Evolutionary conservation across 192 early-diverging fungal genomes (phyloP).

Genomic region (Globomyces pollinis-pini): DNA sequence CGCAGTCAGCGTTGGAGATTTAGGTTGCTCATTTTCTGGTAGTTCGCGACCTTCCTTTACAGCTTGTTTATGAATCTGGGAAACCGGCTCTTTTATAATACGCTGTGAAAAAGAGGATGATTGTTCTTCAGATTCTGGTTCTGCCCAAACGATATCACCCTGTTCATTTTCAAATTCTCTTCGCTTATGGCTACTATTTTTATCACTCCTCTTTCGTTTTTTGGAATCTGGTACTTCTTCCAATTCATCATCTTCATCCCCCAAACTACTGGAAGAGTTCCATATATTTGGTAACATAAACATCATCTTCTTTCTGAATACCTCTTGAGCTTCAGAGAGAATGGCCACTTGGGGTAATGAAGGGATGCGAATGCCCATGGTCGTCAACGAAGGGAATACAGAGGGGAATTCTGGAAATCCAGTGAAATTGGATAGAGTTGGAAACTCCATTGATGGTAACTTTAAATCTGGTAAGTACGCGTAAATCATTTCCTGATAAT

Average conservation of each 20-base stretch:
- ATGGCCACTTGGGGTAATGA: slow-evolving; percentile 10
- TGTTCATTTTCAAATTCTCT: slow-evolving; percentile 1
- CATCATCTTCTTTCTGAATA: background rate
- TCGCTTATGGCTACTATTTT: background rate
- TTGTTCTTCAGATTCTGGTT: background rate
- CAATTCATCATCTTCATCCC: background rate
- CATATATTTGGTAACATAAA: background rate
- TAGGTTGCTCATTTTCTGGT: too few species aligned
- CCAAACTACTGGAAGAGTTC: background rate
- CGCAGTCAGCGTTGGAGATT: too few species aligned
- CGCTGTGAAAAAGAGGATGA: background rate
- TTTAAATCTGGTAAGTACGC: slow-evolving; percentile 29
- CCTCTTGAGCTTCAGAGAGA: background rate
- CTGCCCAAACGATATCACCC: background rate
- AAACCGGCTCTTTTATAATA: background rate
- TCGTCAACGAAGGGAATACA: too few species aligned
- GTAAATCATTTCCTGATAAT: slow-evolving; percentile 33
- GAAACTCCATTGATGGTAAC: background rate
- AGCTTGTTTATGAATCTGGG: background rate
- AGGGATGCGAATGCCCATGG: background rate
- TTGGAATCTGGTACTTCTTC: background rate
- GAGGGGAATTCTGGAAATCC: too few species aligned
- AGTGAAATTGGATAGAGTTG: slow-evolving; percentile 1
- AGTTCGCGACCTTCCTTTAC: too few species aligned
- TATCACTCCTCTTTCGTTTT: background rate